These are phyloP conservation scores for Plenodomus biglobosus DNA, from an alignment of 2,329 filamentous ascomycete species.

Conservation along the genomic window DNA sequence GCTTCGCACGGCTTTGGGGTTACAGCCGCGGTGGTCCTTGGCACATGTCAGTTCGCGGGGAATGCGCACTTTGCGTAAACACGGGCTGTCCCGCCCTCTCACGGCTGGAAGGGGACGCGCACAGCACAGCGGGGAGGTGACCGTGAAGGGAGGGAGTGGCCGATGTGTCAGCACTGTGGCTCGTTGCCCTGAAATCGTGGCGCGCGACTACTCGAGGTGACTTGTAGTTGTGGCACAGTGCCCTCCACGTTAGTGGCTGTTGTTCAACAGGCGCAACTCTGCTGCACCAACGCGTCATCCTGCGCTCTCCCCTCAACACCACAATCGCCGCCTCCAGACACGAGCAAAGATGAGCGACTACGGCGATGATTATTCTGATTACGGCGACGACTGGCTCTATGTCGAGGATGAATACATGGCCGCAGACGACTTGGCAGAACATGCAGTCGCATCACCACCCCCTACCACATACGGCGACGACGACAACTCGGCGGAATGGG, in stretches of 20 bases:
- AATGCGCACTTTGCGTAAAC: conserved; percentile 19
- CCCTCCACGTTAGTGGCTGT: background rate
- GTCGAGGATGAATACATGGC: conserved; percentile 49
- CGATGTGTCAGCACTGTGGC: background rate
- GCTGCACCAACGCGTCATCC: background rate
- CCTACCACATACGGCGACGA: conserved; percentile 36
- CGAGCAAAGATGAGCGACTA: conserved; percentile 44
- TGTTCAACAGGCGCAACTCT: background rate
- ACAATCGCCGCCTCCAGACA: background rate
- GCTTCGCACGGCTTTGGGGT: background rate
- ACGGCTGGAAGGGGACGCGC: conserved; percentile 7
- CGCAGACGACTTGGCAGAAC: conserved; percentile 54
- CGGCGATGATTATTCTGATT: conserved; percentile 43
- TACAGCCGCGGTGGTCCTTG: conserved; percentile 24
- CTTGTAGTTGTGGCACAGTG: conserved; percentile 10
- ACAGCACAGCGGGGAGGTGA: background rate
- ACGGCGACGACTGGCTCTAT: conserved; percentile 50
- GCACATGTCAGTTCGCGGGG: conserved; percentile 19
- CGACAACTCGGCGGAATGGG: conserved; percentile 46
- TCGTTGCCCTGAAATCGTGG: conserved; percentile 2
- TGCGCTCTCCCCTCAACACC: background rate
- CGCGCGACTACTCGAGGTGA: conserved; percentile 1
- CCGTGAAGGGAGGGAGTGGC: background rate
- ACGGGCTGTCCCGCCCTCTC: background rate
- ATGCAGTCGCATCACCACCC: conserved; percentile 49